Evolutionary conservation across 1,284 basidiomycete genomes (phyloP).

Genomic region (Puccinia hordei): DNA sequence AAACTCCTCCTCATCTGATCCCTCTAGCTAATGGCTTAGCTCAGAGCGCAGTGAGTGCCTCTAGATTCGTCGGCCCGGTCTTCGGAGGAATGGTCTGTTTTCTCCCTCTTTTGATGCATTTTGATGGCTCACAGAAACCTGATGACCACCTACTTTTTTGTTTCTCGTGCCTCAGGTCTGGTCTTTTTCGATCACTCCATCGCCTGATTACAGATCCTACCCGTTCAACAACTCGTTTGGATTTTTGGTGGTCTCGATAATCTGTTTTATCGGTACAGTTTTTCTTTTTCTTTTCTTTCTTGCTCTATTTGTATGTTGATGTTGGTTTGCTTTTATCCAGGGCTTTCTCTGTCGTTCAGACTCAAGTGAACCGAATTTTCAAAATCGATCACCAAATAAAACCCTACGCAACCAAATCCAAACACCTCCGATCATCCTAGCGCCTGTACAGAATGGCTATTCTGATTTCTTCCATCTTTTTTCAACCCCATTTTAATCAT

Average conservation of each 20-base stretch:
- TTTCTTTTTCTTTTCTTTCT: constrained; percentile 23
- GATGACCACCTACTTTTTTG: constrained; percentile 38
- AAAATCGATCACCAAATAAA: not conserved
- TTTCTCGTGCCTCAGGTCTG: constrained; percentile 53
- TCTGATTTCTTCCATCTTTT: not conserved
- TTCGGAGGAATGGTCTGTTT: constrained; percentile 55
- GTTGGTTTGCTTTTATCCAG: not conserved
- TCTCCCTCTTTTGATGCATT: constrained; percentile 31
- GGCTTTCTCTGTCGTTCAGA: constrained; percentile 36
- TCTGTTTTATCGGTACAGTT: constrained; percentile 53
- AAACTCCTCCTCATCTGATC: constrained; percentile 60
- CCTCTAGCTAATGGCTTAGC: constrained; percentile 61
- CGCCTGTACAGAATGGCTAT: not conserved
- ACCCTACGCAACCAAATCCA: not conserved
- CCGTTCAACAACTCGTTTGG: constrained; percentile 53
- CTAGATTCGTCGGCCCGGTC: constrained; percentile 59
- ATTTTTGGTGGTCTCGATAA: constrained; percentile 53
- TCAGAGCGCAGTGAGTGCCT: constrained; percentile 59
- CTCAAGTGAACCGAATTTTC: not conserved
- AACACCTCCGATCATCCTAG: no score
- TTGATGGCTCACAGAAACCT: not conserved
- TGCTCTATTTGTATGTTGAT: not conserved
- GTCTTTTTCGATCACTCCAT: constrained; percentile 55
- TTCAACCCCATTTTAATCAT: not conserved
- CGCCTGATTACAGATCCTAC: constrained; percentile 53